Percentiles rank a stretch among this genome's conserved stretches.
phyloP scores from a whole-genome alignment of 2,329 filamentous ascomycete genomes.

The Ophiostoma ips region DNA sequence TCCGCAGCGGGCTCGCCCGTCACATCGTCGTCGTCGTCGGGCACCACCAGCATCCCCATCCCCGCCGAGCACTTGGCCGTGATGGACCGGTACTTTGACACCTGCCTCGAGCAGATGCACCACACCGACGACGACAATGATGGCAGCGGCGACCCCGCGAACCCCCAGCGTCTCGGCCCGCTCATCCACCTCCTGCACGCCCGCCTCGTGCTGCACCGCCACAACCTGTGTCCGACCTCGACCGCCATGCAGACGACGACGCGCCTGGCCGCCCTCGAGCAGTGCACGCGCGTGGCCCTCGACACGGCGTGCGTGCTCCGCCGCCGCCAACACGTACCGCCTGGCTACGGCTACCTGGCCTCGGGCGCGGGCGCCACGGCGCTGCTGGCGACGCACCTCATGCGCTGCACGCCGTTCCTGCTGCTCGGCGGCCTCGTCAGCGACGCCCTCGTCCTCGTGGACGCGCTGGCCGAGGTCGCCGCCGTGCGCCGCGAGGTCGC shows the following conservation, averaged over 20 bases:
- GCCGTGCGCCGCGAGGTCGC: slow-evolving; percentile 42
- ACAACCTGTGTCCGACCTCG: slow-evolving; percentile 59
- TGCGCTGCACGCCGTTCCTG: slow-evolving; percentile 72
- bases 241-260: slow-evolving; percentile 26
- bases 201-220: slow-evolving; percentile 73
- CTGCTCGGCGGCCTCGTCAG: slow-evolving; percentile 61
- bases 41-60: slow-evolving; percentile 32
- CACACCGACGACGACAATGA: not conserved
- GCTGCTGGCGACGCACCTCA: slow-evolving; percentile 69
- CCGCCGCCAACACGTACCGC: slow-evolving; percentile 46
- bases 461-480: slow-evolving; percentile 56
- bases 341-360: no score
- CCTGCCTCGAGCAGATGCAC: slow-evolving; percentile 59
- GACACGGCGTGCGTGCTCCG: slow-evolving; percentile 69
- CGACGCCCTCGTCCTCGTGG: slow-evolving; percentile 57
- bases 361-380: slow-evolving; percentile 44
- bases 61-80: slow-evolving; percentile 53
- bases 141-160: slow-evolving; percentile 29
- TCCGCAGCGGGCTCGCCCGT: not conserved
- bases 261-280: slow-evolving; percentile 58
- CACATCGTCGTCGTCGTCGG: no score
- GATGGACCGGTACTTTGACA: slow-evolving; percentile 68
- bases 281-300: slow-evolving; percentile 58
- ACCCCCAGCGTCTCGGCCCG: slow-evolving; percentile 60
- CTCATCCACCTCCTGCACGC: slow-evolving; percentile 69